A percentile compares a stretch with the other conserved stretches of the same genome.
These are phyloP conservation scores for Aspergillus sp. DNA, from an alignment of 2,329 filamentous ascomycete genomes.

Conservation along the genomic window DNA sequence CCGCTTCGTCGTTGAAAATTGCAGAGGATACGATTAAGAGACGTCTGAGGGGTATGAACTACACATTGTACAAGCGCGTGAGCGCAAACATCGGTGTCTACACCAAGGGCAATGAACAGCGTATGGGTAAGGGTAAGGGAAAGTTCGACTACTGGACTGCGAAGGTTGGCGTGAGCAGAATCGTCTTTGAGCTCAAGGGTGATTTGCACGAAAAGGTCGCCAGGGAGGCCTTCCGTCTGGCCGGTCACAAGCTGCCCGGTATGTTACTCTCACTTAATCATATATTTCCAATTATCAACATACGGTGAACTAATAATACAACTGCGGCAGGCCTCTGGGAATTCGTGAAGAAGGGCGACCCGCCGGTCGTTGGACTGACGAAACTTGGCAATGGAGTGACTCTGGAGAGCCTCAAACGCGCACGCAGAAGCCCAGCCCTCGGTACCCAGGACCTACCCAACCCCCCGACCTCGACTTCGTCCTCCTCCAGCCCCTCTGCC, in stretches of 20 bases:
- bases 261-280: slow-evolving; percentile 38
- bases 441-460: slow-evolving; percentile 32
- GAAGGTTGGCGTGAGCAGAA: slow-evolving; percentile 83
- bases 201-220: slow-evolving; percentile 93
- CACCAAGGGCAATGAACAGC: slow-evolving; percentile 90
- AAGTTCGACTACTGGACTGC: slow-evolving; percentile 96
- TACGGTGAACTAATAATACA: slow-evolving; percentile 24
- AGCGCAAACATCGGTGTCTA: slow-evolving; percentile 94
- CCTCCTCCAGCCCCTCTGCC: slow-evolving; percentile 40
- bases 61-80: slow-evolving; percentile 87
- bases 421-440: slow-evolving; percentile 66
- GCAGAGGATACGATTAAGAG: slow-evolving; percentile 92
- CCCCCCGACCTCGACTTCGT: slow-evolving; percentile 37
- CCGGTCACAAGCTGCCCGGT: slow-evolving; percentile 94
- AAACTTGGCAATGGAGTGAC: slow-evolving; percentile 82
- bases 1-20: slow-evolving; percentile 80
- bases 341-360: slow-evolving; percentile 89
- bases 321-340: slow-evolving; percentile 63
- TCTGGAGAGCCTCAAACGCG: slow-evolving; percentile 77
- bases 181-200: slow-evolving; percentile 90
- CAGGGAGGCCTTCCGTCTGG: slow-evolving; percentile 88
- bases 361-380: slow-evolving; percentile 87
- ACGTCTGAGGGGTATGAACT: slow-evolving; percentile 85
- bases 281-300: not conserved
- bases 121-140: slow-evolving; percentile 99